Conservation (phyloP, 2,329 filamentous ascomycete species). For the Penicillium sp. region DNA sequence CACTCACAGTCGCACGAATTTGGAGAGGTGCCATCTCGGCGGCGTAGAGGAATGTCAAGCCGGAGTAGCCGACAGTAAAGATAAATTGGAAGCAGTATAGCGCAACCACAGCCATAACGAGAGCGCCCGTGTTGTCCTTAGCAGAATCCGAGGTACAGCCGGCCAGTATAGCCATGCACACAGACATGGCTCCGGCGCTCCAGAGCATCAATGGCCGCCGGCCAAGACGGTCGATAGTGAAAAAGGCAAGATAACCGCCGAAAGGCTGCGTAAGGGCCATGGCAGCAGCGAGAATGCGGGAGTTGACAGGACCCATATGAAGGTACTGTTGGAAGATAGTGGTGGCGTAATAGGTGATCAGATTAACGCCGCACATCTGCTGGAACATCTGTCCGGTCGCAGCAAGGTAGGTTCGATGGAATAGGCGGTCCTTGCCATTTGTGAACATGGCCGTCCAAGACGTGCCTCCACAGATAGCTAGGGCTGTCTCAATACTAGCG, state of each 20-base stretch:
- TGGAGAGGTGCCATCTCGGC: conserved; percentile 13
- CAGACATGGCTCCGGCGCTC: conserved; percentile 14
- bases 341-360: conserved; percentile 44
- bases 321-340: conserved; percentile 15
- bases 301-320: conserved; percentile 1
- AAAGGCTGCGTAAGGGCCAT: conserved; percentile 31
- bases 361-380: conserved; percentile 35
- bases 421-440: conserved; percentile 49
- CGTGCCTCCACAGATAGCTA: conserved; percentile 41
- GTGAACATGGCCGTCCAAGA: conserved; percentile 54
- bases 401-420: conserved; percentile 50
- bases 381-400: conserved; percentile 52
- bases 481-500: conserved; percentile 47
- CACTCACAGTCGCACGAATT: conserved; percentile 13
- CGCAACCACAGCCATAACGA: conserved; percentile 13
- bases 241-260: conserved; percentile 40
- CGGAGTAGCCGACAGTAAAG: conserved; percentile 14
- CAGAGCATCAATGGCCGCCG: conserved; percentile 27
- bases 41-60: conserved; percentile 15
- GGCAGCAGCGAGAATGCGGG: conserved; percentile 9
- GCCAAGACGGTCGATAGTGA: conserved; percentile 42
- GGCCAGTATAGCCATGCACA: conserved; percentile 14
- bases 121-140: conserved; percentile 6
- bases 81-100: conserved; percentile 14
- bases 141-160: conserved; percentile 4